Conservation (phyloP, 495 filamentous ascomycete genomes). For the Penicillium diatomitis region DNA sequence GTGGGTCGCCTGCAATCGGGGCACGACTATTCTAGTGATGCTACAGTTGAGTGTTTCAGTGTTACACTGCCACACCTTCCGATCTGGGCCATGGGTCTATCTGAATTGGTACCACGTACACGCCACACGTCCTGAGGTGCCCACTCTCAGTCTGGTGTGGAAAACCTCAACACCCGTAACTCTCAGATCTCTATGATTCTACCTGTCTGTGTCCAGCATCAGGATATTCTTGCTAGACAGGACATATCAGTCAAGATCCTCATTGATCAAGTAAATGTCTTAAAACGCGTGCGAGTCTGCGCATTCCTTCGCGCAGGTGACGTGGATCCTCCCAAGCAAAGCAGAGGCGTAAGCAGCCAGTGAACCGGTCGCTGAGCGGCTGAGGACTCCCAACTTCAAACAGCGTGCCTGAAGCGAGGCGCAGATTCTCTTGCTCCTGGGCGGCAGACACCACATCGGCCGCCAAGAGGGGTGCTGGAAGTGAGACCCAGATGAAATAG, state of each 20-base stretch:
- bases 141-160: too few species aligned
- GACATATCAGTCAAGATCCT: conserved; percentile 2
- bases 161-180: too few species aligned
- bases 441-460: conserved; percentile 46
- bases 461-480: conserved; percentile 46
- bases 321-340: conserved; percentile 68
- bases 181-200: too few species aligned
- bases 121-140: too few species aligned
- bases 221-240: conserved; percentile 7
- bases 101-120: too few species aligned
- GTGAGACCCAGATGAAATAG: conserved; percentile 71
- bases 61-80: too few species aligned
- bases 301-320: conserved; percentile 59
- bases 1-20: too few species aligned
- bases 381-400: conserved; percentile 58
- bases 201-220: neutral
- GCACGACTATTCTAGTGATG: too few species aligned
- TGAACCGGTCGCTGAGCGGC: conserved; percentile 36
- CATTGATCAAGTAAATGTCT: conserved; percentile 1
- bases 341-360: conserved; percentile 51
- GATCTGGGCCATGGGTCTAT: too few species aligned
- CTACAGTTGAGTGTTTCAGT: too few species aligned
- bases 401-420: conserved; percentile 52
- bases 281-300: conserved; percentile 43
- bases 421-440: conserved; percentile 47